Evolutionary conservation across 23 red algal genomes (phyloP).

Genomic region (Agarophyton chilense): DNA sequence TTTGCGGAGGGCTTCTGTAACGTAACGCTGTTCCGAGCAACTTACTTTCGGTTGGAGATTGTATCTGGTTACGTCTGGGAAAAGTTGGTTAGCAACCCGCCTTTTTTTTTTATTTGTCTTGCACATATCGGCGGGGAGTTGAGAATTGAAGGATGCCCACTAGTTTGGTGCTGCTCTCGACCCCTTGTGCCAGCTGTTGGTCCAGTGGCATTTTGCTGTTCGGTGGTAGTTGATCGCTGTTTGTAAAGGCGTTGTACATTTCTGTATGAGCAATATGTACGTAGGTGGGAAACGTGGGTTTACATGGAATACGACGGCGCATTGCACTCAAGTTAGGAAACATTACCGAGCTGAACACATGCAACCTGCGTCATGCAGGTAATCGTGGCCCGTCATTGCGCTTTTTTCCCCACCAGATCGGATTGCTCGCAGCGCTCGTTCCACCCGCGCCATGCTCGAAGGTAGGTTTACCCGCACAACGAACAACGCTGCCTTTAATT

Average conservation of each 20-base stretch:
- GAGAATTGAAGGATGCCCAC: too few relatives aligned
- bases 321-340: too few relatives aligned
- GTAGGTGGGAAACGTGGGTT: background rate
- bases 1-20: slow-evolving; percentile 32
- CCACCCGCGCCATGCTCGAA: background rate
- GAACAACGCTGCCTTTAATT: background rate
- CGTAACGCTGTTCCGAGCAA: background rate
- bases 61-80: background rate
- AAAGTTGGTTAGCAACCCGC: background rate
- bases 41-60: background rate
- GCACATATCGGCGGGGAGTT: background rate
- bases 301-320: background rate
- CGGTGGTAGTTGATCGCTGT: background rate
- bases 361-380: background rate
- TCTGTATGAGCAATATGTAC: background rate
- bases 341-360: too few relatives aligned
- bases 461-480: background rate
- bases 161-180: background rate
- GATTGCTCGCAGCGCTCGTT: background rate
- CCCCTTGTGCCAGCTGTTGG: background rate
- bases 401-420: background rate
- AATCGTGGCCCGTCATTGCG: background rate
- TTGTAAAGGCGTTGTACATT: background rate
- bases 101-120: background rate
- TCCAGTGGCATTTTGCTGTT: background rate